Base-by-base conservation (phyloP, 1,284 basidiomycete species). In the Ceratobasidium sp. region DNA sequence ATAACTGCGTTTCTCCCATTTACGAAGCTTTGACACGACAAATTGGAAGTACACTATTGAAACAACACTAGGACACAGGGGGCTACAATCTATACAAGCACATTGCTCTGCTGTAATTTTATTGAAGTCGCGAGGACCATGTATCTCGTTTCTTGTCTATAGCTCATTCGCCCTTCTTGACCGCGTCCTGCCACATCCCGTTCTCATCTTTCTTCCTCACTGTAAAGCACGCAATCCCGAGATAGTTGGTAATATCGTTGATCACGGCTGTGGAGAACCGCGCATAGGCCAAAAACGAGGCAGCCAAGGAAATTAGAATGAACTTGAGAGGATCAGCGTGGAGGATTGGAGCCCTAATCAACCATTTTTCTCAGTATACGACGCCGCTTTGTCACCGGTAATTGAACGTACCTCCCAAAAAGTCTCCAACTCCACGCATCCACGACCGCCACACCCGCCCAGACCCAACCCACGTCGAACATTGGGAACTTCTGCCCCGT, bases 191-290 rank as follows among this genome's bases (percentile, higher is more conserved):
- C 93, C 93, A 95, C 29, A 87, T 84, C 5, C 93, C 93, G 62
- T 87, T 83, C 41, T 83, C 84, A 78, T 93, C 92, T 85, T 89
- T 92, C 84, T 92, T 94, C 76, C 90, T 85, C 27, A 96, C 94
- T 5, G 92, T 94, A 80, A 96, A 94, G 83, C 95, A 96, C 0
- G 93, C 95, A 76, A 96, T 92, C 8, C 95, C 94, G 66, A 95
- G 86, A 82, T 91, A 91, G 77, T 95, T 88, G 72, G 93, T 95
- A 81, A 96, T 93, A 78, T 96, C 94, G 80, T 85, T 85, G 79
- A 96, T 95, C 76, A 96, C 93, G 24, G 91, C 84, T 46, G 88
- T 86, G 78, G 90, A 92, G 81, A 97, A 98, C 71, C 93, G 87
- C 16, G 87, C 86, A 79, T 98, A 97, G 68, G 89, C 86, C 76